Conservation (phyloP, 129 eudicot genomes). For the Cynara cardunculus region DNA sequence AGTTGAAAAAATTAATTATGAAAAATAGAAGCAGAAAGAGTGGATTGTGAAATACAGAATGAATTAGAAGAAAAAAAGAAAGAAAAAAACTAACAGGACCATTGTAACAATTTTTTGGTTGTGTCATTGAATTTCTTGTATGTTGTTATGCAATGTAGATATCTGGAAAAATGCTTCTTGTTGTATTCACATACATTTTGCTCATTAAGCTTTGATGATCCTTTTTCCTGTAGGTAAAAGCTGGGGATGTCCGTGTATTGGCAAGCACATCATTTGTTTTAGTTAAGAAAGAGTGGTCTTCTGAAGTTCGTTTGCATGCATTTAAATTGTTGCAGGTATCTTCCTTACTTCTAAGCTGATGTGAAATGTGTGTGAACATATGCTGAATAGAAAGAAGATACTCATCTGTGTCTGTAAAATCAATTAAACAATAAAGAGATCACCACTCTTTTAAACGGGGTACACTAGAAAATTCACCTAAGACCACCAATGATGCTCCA, state of each 20-base stretch:
- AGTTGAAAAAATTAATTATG: neutral
- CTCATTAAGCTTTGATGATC: neutral
- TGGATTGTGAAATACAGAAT: neutral
- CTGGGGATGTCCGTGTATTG: constrained; percentile 89
- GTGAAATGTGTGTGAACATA: neutral
- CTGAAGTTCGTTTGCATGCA: constrained; percentile 93
- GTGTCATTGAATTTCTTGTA: neutral
- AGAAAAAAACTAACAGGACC: neutral
- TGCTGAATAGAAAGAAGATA: neutral
- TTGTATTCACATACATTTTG: neutral
- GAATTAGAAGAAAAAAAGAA: neutral
- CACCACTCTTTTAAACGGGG: neutral
- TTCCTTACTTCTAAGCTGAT: constrained; percentile 1
- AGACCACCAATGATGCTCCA: neutral
- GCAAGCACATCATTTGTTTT: constrained; percentile 73
- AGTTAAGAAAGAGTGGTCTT: constrained; percentile 89
- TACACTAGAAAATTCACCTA: neutral
- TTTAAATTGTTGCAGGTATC: constrained; percentile 88
- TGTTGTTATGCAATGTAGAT: neutral
- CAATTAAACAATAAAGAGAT: neutral
- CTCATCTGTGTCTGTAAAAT: neutral
- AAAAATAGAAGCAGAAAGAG: neutral
- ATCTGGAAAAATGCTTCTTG: neutral
- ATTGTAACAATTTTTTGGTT: neutral
- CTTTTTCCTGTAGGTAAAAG: constrained; percentile 60